A percentile compares a stretch with the other conserved stretches of the same genome.
phyloP scores from a whole-genome alignment of 163 green algal genomes.

The Botryococcus braunii region DNA sequence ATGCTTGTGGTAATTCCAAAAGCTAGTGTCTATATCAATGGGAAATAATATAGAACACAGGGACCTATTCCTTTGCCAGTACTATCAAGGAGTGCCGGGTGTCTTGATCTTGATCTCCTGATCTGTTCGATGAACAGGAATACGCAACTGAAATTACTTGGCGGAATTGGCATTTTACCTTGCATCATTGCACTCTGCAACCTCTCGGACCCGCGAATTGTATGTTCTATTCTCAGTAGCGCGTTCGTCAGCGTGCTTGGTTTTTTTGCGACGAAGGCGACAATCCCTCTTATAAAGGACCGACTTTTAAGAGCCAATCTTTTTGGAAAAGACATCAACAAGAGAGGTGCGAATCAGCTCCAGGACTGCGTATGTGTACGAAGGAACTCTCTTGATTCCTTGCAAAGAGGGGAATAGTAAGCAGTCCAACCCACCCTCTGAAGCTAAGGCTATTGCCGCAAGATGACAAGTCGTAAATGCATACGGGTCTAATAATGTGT shows the following conservation, averaged over 20 bases:
- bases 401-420: not conserved
- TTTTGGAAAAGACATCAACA: constrained; percentile 94
- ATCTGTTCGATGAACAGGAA: no score
- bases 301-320: constrained; percentile 63
- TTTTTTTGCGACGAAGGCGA: constrained; percentile 38
- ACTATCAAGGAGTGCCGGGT: no score
- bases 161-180: no score
- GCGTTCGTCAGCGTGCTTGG: constrained; percentile 40
- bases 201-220: constrained; percentile 13
- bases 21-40: no score
- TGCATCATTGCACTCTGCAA: no score
- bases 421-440: no score
- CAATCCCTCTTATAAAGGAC: constrained; percentile 54
- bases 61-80: no score
- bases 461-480: not conserved
- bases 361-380: not conserved
- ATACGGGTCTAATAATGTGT: not conserved
- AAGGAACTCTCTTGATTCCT: not conserved
- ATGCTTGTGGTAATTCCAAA: no score
- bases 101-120: no score
- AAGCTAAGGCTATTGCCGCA: not conserved
- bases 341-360: constrained; percentile 40
- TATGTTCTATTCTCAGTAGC: constrained; percentile 29
- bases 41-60: no score
- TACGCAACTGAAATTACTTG: no score